Base-by-base conservation (phyloP, 2,329 filamentous ascomycete genomes). In the Sarocladium brachiariae region DNA sequence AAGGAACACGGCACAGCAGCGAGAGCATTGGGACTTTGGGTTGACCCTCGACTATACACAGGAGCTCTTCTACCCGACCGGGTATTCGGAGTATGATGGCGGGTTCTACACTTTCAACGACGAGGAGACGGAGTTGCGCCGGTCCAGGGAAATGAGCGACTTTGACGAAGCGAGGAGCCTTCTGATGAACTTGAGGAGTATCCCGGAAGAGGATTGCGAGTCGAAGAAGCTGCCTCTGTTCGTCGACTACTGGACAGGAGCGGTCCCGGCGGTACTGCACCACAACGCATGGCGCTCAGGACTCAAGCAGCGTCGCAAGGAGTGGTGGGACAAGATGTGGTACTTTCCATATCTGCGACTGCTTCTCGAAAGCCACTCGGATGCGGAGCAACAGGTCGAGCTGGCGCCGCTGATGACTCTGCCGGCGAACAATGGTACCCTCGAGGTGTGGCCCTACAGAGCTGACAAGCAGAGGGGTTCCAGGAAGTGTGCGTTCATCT, bases 41-140 rank as follows among this genome's bases (percentile, higher is more conserved):
- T 69, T 70, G 19, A 67, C 67, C 0, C 53, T 70, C 5, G 67
- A 69, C 50, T 67, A 68, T 60, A 64, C 61, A 54, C 68, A 65
- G 46, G 61, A 59, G 38, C 69, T 67, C 1, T 64, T 65, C 11
- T 63, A 62, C 7, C 62, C 65, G 2, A 68, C 64, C 2, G 65
- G 65, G 54, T 68, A 65, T 1, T 59, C 66, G 8, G 63, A 69
- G 45, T 63, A 69, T 30, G 64, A 68, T 49, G 65, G 64, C 2
- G 59, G 51, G 30, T 70, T 70, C 25, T 60, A 66, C 19, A 38
- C 54, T 16, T 57, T 68, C 4, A 52, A 56, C 43, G 57, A 69
- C 50, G 13, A 45, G 2, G 56, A 53, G 6, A 33, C 67, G 0
- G 45, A 50, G 10, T 25, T 48, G 13, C 59, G 43, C 19, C 60